Conservation (phyloP, 352 stramenopile species). For the Peronospora destructor region DNA sequence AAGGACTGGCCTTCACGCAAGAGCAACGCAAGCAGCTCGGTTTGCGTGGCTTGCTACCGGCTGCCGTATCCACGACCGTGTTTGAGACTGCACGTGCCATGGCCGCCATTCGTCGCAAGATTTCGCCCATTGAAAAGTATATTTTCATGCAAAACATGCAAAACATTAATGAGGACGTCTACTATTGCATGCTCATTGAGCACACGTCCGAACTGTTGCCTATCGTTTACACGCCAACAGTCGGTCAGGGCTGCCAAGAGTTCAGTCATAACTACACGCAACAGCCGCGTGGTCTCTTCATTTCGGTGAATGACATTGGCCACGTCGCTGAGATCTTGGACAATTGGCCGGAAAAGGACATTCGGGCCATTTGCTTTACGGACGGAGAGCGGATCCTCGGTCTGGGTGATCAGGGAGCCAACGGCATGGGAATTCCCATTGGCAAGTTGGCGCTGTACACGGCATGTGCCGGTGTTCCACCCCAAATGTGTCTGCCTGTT, state of each 20-base stretch:
- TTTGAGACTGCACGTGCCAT: slow-evolving; percentile 88
- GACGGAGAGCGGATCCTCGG: slow-evolving; percentile 94
- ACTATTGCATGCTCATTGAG: slow-evolving; percentile 87
- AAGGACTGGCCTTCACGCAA: slow-evolving; percentile 89
- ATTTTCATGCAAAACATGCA: slow-evolving; percentile 88
- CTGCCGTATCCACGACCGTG: slow-evolving; percentile 71
- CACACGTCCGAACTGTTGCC: slow-evolving; percentile 91
- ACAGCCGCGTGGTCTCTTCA: slow-evolving; percentile 89
- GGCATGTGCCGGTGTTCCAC: slow-evolving; percentile 89
- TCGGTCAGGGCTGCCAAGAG: slow-evolving; percentile 88
- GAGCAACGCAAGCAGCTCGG: slow-evolving; percentile 73
- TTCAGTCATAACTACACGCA: slow-evolving; percentile 89
- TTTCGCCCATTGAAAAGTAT: slow-evolving; percentile 90
- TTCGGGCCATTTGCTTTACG: slow-evolving; percentile 94
- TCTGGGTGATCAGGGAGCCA: slow-evolving; percentile 91
- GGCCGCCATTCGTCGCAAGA: slow-evolving; percentile 70
- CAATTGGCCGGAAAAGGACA: slow-evolving; percentile 94
- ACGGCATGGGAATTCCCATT: slow-evolving; percentile 90
- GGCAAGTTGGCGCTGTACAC: slow-evolving; percentile 94
- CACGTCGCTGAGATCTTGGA: slow-evolving; percentile 87
- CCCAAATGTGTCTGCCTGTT: slow-evolving; percentile 90
- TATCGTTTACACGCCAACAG: slow-evolving; percentile 96
- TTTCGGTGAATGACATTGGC: slow-evolving; percentile 78
- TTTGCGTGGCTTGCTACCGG: slow-evolving; percentile 88
- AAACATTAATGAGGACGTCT: slow-evolving; percentile 87